phyloP scores from a whole-genome alignment of 1,139 yeast genomes.

The Saccharomyces hybrid region DNA sequence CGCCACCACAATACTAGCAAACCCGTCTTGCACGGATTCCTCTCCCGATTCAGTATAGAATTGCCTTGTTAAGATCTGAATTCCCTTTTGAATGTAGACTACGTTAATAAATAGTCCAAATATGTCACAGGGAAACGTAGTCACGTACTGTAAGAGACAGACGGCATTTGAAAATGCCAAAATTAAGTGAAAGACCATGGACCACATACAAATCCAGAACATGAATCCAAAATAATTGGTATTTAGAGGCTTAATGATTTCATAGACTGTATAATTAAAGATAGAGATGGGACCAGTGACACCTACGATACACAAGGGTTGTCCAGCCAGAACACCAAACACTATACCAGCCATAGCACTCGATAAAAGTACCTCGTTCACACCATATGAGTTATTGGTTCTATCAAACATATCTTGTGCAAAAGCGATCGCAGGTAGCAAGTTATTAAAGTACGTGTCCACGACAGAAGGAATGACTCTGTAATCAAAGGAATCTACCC shows the following conservation, averaged over 20 bases:
- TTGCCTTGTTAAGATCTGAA: conserved; percentile 69
- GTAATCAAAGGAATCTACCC: conserved; percentile 77
- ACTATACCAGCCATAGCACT: conserved; percentile 85
- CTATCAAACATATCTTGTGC: conserved; percentile 95
- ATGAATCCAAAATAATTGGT: conserved; percentile 70
- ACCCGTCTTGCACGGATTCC: conserved; percentile 51
- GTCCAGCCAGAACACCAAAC: conserved; percentile 81
- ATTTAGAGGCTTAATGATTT: conserved; percentile 50
- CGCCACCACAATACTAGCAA: conserved; percentile 67
- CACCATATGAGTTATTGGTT: conserved; percentile 79
- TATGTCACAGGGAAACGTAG: conserved; percentile 82
- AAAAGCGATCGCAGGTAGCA: conserved; percentile 90
- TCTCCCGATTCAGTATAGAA: conserved; percentile 37
- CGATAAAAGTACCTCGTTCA: conserved; percentile 77
- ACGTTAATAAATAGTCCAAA: conserved; percentile 88
- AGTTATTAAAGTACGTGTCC: conserved; percentile 78
- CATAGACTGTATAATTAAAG: conserved; percentile 85
- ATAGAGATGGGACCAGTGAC: conserved; percentile 93
- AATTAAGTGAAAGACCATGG: conserved; percentile 70
- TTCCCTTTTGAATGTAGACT: conserved; percentile 86
- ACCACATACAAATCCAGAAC: conserved; percentile 95
- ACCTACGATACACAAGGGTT: conserved; percentile 93
- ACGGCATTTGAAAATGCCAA: conserved; percentile 68
- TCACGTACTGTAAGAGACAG: conserved; percentile 61
- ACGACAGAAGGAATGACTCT: conserved; percentile 82